Evolutionary conservation across 805 yeast species (phyloP).

Genomic region (Candida insectorum): DNA sequence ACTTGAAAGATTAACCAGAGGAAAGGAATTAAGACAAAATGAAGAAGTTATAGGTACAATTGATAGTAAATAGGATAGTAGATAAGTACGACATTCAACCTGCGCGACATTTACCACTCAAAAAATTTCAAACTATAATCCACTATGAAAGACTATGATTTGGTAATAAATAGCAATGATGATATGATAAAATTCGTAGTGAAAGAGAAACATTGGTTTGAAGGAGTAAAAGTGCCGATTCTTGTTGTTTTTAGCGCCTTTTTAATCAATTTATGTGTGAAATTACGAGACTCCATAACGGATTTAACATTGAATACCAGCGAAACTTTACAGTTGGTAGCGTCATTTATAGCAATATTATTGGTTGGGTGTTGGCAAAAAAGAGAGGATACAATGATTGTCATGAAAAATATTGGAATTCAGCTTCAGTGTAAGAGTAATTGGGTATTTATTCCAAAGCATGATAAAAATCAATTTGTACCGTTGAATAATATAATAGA

Average conservation of each 20-base stretch:
- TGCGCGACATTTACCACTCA: neutral
- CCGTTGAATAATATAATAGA: conserved; percentile 59
- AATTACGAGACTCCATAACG: neutral
- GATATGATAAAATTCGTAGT: conserved; percentile 11
- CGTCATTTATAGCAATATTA: too few relatives aligned
- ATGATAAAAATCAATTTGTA: conserved; percentile 41
- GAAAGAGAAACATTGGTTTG: conserved; percentile 2
- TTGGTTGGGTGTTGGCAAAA: conserved; percentile 13
- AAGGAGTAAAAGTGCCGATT: conserved; percentile 1
- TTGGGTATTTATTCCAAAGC: conserved; percentile 18
- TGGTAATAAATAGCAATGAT: conserved; percentile 7
- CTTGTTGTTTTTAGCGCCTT: conserved; percentile 2
- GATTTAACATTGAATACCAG: neutral
- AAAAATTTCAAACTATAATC: too few relatives aligned
- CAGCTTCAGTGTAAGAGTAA: conserved; percentile 35
- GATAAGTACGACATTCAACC: too few relatives aligned
- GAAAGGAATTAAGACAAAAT: conserved; percentile 58
- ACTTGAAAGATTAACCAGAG: conserved; percentile 45
- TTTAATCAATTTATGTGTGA: neutral
- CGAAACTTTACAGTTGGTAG: neutral
- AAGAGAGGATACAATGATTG: conserved; percentile 40
- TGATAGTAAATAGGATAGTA: conserved; percentile 11
- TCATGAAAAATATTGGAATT: conserved; percentile 45
- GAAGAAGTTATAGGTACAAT: conserved; percentile 66
- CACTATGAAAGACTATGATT: conserved; percentile 7